Percentiles rank a stretch among this genome's conserved stretches.
Evolutionary conservation across 768 basidiomycete genomes (phyloP).

Genomic region (Tylopilus plumbeoviolaceoides): DNA sequence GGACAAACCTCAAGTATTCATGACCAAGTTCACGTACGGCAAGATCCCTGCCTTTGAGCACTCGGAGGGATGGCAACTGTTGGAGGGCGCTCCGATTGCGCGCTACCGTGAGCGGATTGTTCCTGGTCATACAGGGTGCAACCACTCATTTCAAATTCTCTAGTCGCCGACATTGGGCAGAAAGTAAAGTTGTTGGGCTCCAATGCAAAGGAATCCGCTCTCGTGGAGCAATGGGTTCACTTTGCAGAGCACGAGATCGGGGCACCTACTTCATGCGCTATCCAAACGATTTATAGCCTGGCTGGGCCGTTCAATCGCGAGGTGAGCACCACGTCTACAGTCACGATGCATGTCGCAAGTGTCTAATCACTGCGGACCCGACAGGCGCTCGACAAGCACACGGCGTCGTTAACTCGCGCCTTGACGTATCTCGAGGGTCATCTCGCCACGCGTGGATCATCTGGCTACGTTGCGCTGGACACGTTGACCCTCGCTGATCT

Average conservation of each 20-base stretch:
- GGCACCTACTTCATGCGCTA: not conserved
- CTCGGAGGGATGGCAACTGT: not conserved
- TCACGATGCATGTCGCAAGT: not conserved
- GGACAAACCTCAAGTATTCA: not conserved
- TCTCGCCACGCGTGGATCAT: not conserved
- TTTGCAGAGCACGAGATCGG: not conserved
- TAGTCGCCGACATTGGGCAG: not conserved
- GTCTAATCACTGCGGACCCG: not conserved
- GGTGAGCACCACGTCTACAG: not conserved
- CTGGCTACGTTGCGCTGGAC: not conserved
- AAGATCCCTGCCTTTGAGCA: not conserved
- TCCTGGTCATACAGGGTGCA: not conserved
- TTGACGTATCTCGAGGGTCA: not conserved
- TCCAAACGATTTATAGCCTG: not conserved
- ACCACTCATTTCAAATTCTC: not conserved
- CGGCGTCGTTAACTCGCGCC: not conserved
- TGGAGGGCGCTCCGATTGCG: not conserved
- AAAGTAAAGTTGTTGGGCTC: not conserved
- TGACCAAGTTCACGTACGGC: not conserved
- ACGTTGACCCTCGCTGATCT: not conserved
- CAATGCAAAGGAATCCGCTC: not conserved
- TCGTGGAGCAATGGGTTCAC: not conserved
- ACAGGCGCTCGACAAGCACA: not conserved
- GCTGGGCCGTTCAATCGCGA: not conserved
- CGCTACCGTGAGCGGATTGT: not conserved